A percentile compares a stretch with the other conserved stretches of the same genome.
Evolutionary conservation across 1,284 basidiomycete genomes (phyloP).

Genomic region (Volvariella surrecta): DNA sequence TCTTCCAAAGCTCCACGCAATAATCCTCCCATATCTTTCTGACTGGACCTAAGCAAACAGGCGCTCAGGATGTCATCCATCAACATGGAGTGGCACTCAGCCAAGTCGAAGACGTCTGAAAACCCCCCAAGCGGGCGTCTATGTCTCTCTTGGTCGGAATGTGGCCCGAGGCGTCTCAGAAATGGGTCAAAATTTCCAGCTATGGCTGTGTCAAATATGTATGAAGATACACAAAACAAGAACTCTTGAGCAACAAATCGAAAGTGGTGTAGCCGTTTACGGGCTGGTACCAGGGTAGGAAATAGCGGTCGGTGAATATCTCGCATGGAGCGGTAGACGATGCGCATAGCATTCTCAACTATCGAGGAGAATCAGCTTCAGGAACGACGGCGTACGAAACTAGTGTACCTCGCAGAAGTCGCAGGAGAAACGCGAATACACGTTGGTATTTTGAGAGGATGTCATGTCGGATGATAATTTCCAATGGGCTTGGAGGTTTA

Average conservation of each 20-base stretch:
- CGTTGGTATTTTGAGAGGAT: conserved; percentile 80
- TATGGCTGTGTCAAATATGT: conserved; percentile 74
- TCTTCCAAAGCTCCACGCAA: conserved; percentile 59
- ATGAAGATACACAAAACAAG: conserved; percentile 52
- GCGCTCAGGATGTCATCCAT: conserved; percentile 73
- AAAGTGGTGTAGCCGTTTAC: conserved; percentile 52
- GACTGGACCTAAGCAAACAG: conserved; percentile 68
- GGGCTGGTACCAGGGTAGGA: conserved; percentile 42
- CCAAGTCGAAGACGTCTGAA: conserved; percentile 70
- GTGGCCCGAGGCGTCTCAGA: conserved; percentile 32
- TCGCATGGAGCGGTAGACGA: conserved; percentile 57
- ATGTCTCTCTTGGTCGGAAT: conserved; percentile 7
- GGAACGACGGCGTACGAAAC: not conserved
- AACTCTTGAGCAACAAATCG: conserved; percentile 70
- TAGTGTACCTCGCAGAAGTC: conserved; percentile 61
- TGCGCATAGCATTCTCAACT: conserved; percentile 68
- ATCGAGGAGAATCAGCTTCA: not conserved
- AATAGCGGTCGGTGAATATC: conserved; percentile 40
- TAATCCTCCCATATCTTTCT: conserved; percentile 59
- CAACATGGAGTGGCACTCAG: conserved; percentile 58
- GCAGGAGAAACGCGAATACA: conserved; percentile 70
- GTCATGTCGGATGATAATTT: conserved; percentile 57
- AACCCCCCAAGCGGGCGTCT: conserved; percentile 27
- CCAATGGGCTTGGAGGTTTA: conserved; percentile 66
- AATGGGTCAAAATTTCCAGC: conserved; percentile 68